phyloP scores from a whole-genome alignment of 2,329 filamentous ascomycete species.

The Dryadomyces sulphureus region DNA sequence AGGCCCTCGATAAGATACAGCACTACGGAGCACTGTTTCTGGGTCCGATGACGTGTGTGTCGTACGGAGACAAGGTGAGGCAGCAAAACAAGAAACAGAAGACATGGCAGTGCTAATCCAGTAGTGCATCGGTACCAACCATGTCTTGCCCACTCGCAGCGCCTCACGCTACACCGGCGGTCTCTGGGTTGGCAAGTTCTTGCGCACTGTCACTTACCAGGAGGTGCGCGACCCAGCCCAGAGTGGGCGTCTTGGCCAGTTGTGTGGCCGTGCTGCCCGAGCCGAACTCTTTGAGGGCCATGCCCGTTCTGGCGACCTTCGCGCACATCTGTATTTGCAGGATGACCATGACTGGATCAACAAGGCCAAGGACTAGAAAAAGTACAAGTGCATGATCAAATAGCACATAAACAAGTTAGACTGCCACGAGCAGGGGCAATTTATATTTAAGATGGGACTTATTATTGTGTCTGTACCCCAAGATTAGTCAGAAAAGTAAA shows the following conservation, averaged over 20 bases:
- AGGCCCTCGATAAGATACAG: constrained; percentile 33
- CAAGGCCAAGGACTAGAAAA: no score
- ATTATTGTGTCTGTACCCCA: no score
- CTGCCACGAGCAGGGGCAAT: no score
- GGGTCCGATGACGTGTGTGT: constrained; percentile 36
- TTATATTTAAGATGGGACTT: no score
- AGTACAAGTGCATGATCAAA: no score
- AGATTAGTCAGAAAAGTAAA: no score
- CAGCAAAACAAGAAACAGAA: background rate
- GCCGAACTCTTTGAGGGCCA: constrained; percentile 39
- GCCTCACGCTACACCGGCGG: constrained; percentile 35
- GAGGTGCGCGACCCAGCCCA: constrained; percentile 28
- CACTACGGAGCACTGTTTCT: constrained; percentile 36
- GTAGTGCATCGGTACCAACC: constrained; percentile 39
- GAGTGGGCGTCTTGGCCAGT: constrained; percentile 31
- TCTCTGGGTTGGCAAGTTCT: constrained; percentile 39
- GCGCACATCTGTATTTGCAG: constrained; percentile 26
- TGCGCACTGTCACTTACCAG: constrained; percentile 37
- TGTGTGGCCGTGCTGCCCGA: constrained; percentile 32
- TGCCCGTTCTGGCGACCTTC: constrained; percentile 32
- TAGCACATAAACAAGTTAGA: no score
- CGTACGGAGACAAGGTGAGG: constrained; percentile 35
- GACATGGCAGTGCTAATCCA: background rate
- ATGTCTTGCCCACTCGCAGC: constrained; percentile 33
- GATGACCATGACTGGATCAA: constrained; percentile 29